Base-by-base conservation (phyloP, 2,329 filamentous ascomycete genomes). In the Trematosphaeria pertusa region DNA sequence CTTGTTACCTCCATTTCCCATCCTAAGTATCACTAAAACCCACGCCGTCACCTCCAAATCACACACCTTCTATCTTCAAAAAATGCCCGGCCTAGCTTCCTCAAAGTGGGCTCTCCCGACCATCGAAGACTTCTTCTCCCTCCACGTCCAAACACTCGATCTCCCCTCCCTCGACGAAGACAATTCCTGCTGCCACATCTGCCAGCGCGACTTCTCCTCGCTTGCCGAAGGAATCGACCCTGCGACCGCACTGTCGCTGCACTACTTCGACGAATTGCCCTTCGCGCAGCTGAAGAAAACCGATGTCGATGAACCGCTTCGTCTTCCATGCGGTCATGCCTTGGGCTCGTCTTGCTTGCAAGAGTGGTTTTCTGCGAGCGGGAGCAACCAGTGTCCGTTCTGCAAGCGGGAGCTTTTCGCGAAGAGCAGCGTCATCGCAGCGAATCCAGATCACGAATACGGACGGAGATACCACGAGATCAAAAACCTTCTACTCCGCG, bases 281-380 rank as follows among this genome's bases (percentile, higher is more conserved):
- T 28, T 24, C 14, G 35, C 35, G 6, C 18, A 37, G 14, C 7
- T 37, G 9, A 7, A 5, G 8, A 22, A 26, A 10, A 24, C 14
- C 22, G 35, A 20, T 4, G 4, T 22, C 19, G 35, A 37, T 20
- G 9, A 9, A 4, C 35, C 35, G 10, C 5, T 37, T n/a, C 19
- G 4, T 12, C 35, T 37, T 28, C 35, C 34, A 18, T 37, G 35
- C 35, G 22, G 35, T n/a, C 35, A 37, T 18, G 14, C 26, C 7
- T 14, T 37, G 9, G 35, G 35, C 8, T 20, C 14, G 11, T 4
- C 10, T n/a, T 37, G 35, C 20, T 20, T 37, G 8, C 10, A 4
- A 12, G 20, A 10, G 4, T 37, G 35, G 20, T 8, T 37, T 8
- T n/a, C n/a, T n/a, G n/a, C 5, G 11, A 4, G 14, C 11, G 9